Evolutionary conservation across 2,329 filamentous ascomycete genomes (phyloP).

Genomic region (Chlorencoelia australis): DNA sequence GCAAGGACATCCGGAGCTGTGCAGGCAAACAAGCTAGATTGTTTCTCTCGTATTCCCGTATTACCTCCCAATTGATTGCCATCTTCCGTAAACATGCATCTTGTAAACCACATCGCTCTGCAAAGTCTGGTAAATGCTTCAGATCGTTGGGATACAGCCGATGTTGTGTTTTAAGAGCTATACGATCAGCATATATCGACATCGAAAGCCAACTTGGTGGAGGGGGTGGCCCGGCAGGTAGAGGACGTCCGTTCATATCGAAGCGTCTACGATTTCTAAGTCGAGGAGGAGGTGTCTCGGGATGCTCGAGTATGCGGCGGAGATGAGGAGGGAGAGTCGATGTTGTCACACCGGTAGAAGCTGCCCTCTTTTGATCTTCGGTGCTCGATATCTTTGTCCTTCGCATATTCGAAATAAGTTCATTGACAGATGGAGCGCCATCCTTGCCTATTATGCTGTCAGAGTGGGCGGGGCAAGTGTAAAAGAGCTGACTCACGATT

Average conservation of each 20-base stretch:
- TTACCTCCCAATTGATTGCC: constrained; percentile 44
- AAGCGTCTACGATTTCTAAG: constrained; percentile 33
- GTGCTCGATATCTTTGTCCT: constrained; percentile 30
- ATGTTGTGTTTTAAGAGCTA: constrained; percentile 7
- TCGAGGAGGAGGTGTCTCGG: constrained; percentile 42
- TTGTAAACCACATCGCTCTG: constrained; percentile 31
- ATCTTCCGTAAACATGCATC: constrained; percentile 41
- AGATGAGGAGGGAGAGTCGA: constrained; percentile 51
- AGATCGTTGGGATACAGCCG: constrained; percentile 23
- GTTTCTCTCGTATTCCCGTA: constrained; percentile 45
- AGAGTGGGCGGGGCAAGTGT: constrained; percentile 6
- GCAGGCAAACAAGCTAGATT: constrained; percentile 46
- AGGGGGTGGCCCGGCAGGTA: constrained; percentile 48
- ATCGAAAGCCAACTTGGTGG: constrained; percentile 45
- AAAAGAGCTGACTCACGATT: constrained; percentile 10
- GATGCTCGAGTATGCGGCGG: constrained; percentile 48
- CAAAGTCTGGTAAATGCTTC: constrained; percentile 30
- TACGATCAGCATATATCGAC: background rate
- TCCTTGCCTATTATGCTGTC: constrained; percentile 16
- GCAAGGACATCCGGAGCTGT: constrained; percentile 40
- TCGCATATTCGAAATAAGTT: constrained; percentile 48
- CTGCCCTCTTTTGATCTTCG: constrained; percentile 13
- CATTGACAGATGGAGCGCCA: constrained; percentile 42
- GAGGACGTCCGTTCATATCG: constrained; percentile 38
- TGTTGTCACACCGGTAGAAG: constrained; percentile 10